Evolutionary conservation across 2,329 filamentous ascomycete species (phyloP).

Genomic region (Mycosphaerella arachidis): DNA sequence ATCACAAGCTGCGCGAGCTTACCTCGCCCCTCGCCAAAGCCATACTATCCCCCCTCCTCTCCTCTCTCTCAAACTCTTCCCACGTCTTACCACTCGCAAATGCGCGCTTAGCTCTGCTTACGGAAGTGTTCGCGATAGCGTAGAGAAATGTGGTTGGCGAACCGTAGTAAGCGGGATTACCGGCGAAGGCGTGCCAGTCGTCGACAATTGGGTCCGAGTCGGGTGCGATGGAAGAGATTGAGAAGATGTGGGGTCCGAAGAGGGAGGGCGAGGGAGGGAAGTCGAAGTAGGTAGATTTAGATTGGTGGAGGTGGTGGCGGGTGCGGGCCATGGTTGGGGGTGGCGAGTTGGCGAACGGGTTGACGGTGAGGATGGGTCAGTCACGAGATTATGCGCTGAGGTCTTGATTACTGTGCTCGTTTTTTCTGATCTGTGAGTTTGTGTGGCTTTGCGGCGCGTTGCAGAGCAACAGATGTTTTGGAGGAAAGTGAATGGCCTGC

Average conservation of each 20-base stretch:
- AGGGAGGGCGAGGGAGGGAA: background rate
- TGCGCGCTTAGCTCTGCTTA: conserved; percentile 21
- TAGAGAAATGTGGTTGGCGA: background rate
- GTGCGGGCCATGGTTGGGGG: background rate
- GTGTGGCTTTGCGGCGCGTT: too few species aligned
- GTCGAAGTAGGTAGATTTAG: background rate
- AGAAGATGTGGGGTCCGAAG: background rate
- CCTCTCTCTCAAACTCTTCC: conserved; percentile 21
- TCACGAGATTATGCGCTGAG: too few species aligned
- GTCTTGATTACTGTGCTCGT: too few species aligned
- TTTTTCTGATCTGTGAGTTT: too few species aligned
- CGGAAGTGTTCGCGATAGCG: conserved; percentile 18
- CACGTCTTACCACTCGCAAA: conserved; percentile 15
- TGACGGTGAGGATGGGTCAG: too few species aligned
- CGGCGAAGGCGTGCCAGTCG: conserved; percentile 20
- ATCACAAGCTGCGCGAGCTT: too few species aligned
- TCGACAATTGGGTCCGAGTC: conserved; percentile 18
- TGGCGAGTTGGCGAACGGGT: too few species aligned
- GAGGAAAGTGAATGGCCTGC: too few species aligned
- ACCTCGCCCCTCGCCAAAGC: conserved; percentile 7
- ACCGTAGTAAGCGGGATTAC: conserved; percentile 3
- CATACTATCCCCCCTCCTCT: conserved; percentile 13
- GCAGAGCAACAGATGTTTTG: too few species aligned
- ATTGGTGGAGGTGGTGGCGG: background rate
- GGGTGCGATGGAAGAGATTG: background rate